Evolutionary conservation across 192 early-diverging fungal genomes (phyloP), one percentile per base, ranked within the genome.

Genomic region (Physocladia obscura): DNA sequence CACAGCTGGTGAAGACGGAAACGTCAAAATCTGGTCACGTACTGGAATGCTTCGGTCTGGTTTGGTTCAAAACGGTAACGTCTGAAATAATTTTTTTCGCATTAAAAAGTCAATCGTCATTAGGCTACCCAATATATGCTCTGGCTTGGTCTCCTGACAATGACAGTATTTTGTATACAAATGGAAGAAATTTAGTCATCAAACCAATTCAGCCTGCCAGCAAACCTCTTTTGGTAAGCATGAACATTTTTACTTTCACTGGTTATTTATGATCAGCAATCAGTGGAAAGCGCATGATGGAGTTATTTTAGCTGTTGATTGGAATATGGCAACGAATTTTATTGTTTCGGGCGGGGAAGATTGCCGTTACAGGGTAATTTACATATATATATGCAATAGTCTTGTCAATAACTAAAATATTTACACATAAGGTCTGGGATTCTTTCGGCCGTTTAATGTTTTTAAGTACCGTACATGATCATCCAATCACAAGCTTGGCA

Each of bases 231-330:
- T 79, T 82, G 74, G 82, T 81, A 56, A 22, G 56, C 29, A 1
- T 13, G n/a, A n/a, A n/a, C n/a, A n/a, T n/a, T n/a, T n/a, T n/a
- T n/a, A n/a, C n/a, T n/a, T n/a, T n/a, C n/a, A n/a, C 11, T 11
- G 26, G 34, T 38, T 61, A 13, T 21, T n/a, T 34, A 57, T 0
- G 15, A 6, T 0, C 21, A 35, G 4, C 17, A 26, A 26, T 26
- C 52, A 85, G 83, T 86, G 84, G 85, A 87, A 86, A 72, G 85
- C 79, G 1, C 85, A 87, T 57, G 85, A 87, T 37, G 82, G 84
- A 2, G 69, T 86, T 17, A 78, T 87, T 35, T 68, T 87, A 8
- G 78, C 80, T 50, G 81, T 77, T 1, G 85, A 83, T 56, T 87
- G 85, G 85, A 85, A 80, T 56, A 56, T 82, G 34, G 82, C 82